These are phyloP conservation scores for Sisymbrium irio DNA, from an alignment of 345 rosid genomes.

Conservation along the genomic window DNA sequence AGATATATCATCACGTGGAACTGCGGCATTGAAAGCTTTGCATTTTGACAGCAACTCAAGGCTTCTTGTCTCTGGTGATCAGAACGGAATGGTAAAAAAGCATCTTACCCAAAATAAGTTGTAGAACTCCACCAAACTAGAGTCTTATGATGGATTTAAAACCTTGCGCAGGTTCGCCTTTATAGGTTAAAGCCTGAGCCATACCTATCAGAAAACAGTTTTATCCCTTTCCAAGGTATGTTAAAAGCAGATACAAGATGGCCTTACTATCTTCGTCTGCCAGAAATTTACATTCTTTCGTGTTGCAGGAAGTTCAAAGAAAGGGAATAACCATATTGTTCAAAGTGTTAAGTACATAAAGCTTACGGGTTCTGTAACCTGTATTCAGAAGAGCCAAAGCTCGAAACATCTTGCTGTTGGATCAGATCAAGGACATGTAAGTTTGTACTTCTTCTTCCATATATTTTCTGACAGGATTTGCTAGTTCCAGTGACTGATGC, in stretches of 20 bases:
- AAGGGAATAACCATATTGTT: constrained; percentile 62
- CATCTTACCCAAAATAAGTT: not conserved
- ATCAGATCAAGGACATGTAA: constrained; percentile 86
- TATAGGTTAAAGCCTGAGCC: constrained; percentile 75
- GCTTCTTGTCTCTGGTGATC: constrained; percentile 78
- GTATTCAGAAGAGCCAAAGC: constrained; percentile 48
- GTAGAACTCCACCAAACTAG: not conserved
- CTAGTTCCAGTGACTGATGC: constrained; percentile 4
- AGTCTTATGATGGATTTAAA: not conserved
- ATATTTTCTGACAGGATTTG: not conserved
- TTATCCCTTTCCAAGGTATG: constrained; percentile 60
- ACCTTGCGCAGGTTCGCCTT: constrained; percentile 59
- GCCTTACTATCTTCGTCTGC: not conserved
- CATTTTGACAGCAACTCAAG: constrained; percentile 53
- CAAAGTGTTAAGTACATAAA: constrained; percentile 59
- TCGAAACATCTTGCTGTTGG: constrained; percentile 71
- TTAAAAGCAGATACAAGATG: not conserved
- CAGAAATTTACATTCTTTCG: not conserved
- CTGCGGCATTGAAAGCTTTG: constrained; percentile 59
- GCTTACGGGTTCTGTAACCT: constrained; percentile 66
- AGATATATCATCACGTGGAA: constrained; percentile 58
- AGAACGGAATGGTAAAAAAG: constrained; percentile 60
- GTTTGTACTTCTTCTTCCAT: constrained; percentile 22
- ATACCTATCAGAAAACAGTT: constrained; percentile 58
- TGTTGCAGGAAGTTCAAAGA: constrained; percentile 59